phyloP scores from a whole-genome alignment of 2,329 filamentous ascomycete genomes.

The Colletotrichum sp. region DNA sequence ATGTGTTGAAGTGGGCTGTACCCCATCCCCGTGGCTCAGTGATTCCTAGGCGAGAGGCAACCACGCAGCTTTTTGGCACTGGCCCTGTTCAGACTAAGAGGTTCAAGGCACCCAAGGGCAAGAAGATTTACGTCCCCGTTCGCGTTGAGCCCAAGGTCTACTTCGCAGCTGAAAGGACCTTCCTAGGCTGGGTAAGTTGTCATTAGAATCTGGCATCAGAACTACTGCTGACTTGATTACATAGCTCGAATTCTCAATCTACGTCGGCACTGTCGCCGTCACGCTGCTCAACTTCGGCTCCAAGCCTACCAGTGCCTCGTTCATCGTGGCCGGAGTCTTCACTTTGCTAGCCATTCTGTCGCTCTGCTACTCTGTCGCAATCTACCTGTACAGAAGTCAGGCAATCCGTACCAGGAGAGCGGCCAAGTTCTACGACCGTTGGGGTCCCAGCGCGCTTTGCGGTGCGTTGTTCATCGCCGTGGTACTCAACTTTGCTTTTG shows the following conservation, averaged over 20 bases:
- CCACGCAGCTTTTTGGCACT: conserved; percentile 56
- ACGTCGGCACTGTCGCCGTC: conserved; percentile 85
- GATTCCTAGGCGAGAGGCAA: conserved; percentile 62
- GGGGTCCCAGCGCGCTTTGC: conserved; percentile 82
- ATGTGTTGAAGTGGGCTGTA: conserved; percentile 52
- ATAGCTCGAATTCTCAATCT: conserved; percentile 93
- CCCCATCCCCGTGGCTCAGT: conserved; percentile 60
- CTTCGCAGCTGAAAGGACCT: conserved; percentile 95
- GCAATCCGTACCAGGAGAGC: conserved; percentile 83
- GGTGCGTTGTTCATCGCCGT: conserved; percentile 75
- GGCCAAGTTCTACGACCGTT: conserved; percentile 90
- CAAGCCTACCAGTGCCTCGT: conserved; percentile 60
- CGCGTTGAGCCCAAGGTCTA: conserved; percentile 98
- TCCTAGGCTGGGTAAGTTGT: conserved; percentile 81
- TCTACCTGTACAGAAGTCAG: conserved; percentile 87
- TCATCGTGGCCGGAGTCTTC: conserved; percentile 77
- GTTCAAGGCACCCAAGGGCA: conserved; percentile 78
- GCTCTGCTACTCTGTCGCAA: conserved; percentile 80
- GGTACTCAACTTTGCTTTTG: conserved; percentile 78
- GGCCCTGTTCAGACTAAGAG: conserved; percentile 60
- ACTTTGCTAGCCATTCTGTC: conserved; percentile 79
- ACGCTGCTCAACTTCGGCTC: conserved; percentile 82
- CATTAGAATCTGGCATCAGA: not conserved
- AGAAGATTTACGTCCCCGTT: conserved; percentile 94
- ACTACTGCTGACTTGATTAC: conserved; percentile 23